phyloP scores from a whole-genome alignment of 768 basidiomycete species.

The Suillus brevipes region DNA sequence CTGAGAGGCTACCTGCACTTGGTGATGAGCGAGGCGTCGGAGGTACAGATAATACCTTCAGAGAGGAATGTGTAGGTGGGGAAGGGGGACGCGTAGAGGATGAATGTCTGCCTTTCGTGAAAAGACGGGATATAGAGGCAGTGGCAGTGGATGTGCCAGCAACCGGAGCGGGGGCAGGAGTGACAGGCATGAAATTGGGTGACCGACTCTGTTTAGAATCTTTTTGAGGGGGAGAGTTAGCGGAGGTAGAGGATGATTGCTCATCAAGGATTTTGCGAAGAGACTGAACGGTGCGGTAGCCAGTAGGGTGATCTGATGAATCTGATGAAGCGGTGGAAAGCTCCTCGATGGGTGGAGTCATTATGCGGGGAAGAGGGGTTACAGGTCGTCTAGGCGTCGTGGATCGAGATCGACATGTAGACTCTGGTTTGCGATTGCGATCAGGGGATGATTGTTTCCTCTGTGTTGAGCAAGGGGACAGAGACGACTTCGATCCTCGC shows the following conservation, averaged over 20 bases:
- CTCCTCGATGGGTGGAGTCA: constrained; percentile 63
- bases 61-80: constrained; percentile 54
- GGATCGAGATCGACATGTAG: constrained; percentile 27
- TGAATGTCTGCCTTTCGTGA: constrained; percentile 59
- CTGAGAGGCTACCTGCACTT: constrained; percentile 24
- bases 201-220: constrained; percentile 16
- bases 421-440: constrained; percentile 15
- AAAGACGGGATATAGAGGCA: constrained; percentile 75
- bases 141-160: constrained; percentile 74
- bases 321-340: constrained; percentile 49
- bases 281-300: constrained; percentile 63
- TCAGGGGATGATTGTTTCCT: constrained; percentile 14
- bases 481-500: constrained; percentile 17
- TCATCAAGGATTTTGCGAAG: constrained; percentile 71
- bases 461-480: constrained; percentile 19
- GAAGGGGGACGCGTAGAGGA: constrained; percentile 64
- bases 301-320: constrained; percentile 49
- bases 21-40: constrained; percentile 40
- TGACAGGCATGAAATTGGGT: constrained; percentile 37
- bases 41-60: constrained; percentile 41
- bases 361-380: constrained; percentile 33
- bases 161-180: constrained; percentile 49
- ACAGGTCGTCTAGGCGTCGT: constrained; percentile 30
- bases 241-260: constrained; percentile 36
- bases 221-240: constrained; percentile 18